These are phyloP conservation scores for Mortierella claussenii DNA, from an alignment of 192 early-diverging fungal species.

Conservation along the genomic window DNA sequence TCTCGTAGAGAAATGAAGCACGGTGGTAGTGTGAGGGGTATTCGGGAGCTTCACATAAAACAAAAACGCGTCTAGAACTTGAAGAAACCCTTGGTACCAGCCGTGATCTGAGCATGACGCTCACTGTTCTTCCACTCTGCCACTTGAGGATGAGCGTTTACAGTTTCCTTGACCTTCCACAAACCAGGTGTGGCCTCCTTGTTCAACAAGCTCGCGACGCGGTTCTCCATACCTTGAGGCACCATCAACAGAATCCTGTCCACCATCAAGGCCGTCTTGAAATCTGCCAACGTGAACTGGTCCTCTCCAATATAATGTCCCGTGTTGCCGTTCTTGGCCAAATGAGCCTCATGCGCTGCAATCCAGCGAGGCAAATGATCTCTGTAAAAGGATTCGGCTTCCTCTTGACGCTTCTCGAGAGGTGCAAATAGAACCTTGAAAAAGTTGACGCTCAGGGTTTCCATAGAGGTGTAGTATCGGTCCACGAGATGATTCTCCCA, in stretches of 20 bases:
- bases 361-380: slow-evolving; percentile 14
- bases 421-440: background rate
- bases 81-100: too few species aligned
- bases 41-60: too few species aligned
- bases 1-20: too few species aligned
- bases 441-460: too few species aligned
- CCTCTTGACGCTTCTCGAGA: background rate
- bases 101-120: too few species aligned
- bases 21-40: too few species aligned
- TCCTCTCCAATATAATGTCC: slow-evolving; percentile 38
- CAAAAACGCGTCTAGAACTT: too few species aligned
- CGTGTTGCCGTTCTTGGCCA: slow-evolving; percentile 8
- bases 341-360: background rate
- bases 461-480: slow-evolving; percentile 31
- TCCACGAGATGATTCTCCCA: slow-evolving; percentile 12
- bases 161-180: slow-evolving; percentile 26
- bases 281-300: slow-evolving; percentile 28
- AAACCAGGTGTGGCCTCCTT: slow-evolving; percentile 25
- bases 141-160: slow-evolving; percentile 23
- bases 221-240: too few species aligned
- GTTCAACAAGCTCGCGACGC: slow-evolving; percentile 9
- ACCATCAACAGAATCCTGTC: background rate
- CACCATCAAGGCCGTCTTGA: slow-evolving; percentile 13
- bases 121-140: slow-evolving; percentile 22
- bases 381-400: slow-evolving; percentile 1